These are phyloP conservation scores for Pinguiococcus pyrenoidosus DNA, from an alignment of 108 stramenopile species.

Conservation along the genomic window DNA sequence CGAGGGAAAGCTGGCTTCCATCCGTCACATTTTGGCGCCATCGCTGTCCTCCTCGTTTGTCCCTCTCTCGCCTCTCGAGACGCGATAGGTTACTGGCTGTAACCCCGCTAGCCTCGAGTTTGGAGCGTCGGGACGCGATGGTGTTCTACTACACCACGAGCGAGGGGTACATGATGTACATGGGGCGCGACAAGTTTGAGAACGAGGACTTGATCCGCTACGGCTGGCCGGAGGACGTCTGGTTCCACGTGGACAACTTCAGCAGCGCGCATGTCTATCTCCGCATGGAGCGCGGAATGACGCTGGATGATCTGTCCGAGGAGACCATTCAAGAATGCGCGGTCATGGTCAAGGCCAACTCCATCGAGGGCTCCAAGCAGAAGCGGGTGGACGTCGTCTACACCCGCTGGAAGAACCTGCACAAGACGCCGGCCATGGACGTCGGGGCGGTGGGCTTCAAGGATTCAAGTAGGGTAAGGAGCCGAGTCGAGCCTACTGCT, in stretches of 20 bases:
- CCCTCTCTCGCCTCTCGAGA: too few relatives aligned
- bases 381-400: conserved; percentile 39
- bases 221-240: conserved; percentile 66
- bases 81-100: too few relatives aligned
- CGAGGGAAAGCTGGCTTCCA: too few relatives aligned
- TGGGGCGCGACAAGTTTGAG: conserved; percentile 68
- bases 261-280: conserved; percentile 94
- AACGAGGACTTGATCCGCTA: conserved; percentile 97
- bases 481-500: background rate
- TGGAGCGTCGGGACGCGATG: background rate
- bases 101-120: too few relatives aligned
- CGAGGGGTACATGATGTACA: conserved; percentile 41
- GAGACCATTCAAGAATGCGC: conserved; percentile 25
- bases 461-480: conserved; percentile 32
- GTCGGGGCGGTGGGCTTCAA: conserved; percentile 50
- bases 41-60: too few relatives aligned
- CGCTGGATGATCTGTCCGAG: conserved; percentile 63
- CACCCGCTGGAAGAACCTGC: conserved; percentile 46
- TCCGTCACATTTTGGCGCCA: too few relatives aligned
- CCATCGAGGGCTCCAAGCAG: conserved; percentile 49
- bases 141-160: conserved; percentile 5
- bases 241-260: conserved; percentile 97
- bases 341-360: conserved; percentile 38
- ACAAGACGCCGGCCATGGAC: conserved; percentile 43
- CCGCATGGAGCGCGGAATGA: conserved; percentile 68